Evolutionary conservation across 371 early-diverging fungal species (phyloP).

Genomic region (Choanephora cucurbitarum): DNA sequence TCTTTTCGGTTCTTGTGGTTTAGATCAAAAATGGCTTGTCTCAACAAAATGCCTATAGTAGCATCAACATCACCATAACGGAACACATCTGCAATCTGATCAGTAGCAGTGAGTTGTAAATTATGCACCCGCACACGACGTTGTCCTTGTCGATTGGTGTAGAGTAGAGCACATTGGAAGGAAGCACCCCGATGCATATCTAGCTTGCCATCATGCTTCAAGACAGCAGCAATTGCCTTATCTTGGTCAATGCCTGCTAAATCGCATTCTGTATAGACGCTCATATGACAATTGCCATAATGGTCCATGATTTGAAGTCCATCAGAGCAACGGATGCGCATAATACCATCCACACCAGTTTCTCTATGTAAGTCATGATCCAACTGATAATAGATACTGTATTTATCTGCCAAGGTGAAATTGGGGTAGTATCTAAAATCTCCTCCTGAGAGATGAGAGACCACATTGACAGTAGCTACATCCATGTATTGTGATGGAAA

Average conservation of each 20-base stretch:
- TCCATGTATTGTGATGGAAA: conserved; percentile 90
- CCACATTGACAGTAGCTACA: conserved; percentile 76
- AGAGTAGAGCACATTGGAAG: conserved; percentile 91
- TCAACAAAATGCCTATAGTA: conserved; percentile 79
- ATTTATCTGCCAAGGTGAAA: conserved; percentile 74
- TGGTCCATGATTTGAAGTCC: conserved; percentile 89
- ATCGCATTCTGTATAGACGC: conserved; percentile 91
- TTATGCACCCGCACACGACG: conserved; percentile 93
- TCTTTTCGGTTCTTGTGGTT: conserved; percentile 69
- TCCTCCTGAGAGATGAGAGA: conserved; percentile 87
- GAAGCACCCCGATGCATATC: conserved; percentile 82
- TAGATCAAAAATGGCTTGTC: conserved; percentile 80
- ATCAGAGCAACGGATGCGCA: conserved; percentile 91
- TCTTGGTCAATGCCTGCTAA: conserved; percentile 89
- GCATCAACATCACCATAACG: conserved; percentile 91
- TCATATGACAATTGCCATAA: conserved; percentile 94
- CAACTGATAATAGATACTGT: conserved; percentile 74
- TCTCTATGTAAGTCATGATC: conserved; percentile 71
- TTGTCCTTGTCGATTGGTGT: conserved; percentile 87
- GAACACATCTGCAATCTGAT: conserved; percentile 86
- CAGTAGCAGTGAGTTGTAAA: conserved; percentile 77
- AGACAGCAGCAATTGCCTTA: conserved; percentile 80
- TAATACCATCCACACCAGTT: conserved; percentile 87
- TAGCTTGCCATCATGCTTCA: conserved; percentile 92
- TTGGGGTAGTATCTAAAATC: conserved; percentile 78